Evolutionary conservation across 345 rosid species (phyloP).

Genomic region (Adansonia digitata): DNA sequence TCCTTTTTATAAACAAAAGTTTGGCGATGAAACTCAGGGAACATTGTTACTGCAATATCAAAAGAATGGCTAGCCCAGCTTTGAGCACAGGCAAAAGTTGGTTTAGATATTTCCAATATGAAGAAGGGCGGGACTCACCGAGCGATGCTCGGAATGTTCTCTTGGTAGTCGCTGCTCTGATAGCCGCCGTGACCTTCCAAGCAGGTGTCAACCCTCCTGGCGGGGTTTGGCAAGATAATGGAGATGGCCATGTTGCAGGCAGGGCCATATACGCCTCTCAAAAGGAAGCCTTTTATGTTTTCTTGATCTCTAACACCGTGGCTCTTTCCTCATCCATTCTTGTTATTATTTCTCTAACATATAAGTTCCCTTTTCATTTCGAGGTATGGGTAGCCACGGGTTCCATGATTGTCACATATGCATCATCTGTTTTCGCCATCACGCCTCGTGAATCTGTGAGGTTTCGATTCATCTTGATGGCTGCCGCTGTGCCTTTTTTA

Average conservation of each 20-base stretch:
- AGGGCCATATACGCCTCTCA: slow-evolving; percentile 15
- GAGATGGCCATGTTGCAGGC: neutral
- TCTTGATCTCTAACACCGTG: slow-evolving; percentile 15
- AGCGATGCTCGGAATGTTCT: slow-evolving; percentile 5
- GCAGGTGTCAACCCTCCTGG: slow-evolving; percentile 22
- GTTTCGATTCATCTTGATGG: slow-evolving; percentile 4
- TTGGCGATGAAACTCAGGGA: neutral
- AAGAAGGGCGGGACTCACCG: neutral
- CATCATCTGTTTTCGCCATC: slow-evolving; percentile 15
- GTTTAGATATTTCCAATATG: neutral
- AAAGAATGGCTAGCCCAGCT: neutral
- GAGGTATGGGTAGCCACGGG: slow-evolving; percentile 13
- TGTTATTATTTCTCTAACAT: slow-evolving; percentile 2
- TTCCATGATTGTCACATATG: slow-evolving; percentile 19
- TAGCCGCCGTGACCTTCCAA: slow-evolving; percentile 16
- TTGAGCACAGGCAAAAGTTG: neutral
- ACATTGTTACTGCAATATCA: neutral
- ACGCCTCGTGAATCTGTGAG: neutral
- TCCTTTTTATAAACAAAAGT: neutral
- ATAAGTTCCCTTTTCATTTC: slow-evolving; percentile 13
- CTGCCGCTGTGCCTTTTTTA: neutral
- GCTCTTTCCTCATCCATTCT: slow-evolving; percentile 15
- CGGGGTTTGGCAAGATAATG: slow-evolving; percentile 20
- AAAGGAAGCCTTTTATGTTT: neutral
- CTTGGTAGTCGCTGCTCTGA: slow-evolving; percentile 8